Percentiles rank a stretch among this genome's conserved stretches.
phyloP scores from a whole-genome alignment of 139 green algal species.

The Picochlorum costavermella region DNA sequence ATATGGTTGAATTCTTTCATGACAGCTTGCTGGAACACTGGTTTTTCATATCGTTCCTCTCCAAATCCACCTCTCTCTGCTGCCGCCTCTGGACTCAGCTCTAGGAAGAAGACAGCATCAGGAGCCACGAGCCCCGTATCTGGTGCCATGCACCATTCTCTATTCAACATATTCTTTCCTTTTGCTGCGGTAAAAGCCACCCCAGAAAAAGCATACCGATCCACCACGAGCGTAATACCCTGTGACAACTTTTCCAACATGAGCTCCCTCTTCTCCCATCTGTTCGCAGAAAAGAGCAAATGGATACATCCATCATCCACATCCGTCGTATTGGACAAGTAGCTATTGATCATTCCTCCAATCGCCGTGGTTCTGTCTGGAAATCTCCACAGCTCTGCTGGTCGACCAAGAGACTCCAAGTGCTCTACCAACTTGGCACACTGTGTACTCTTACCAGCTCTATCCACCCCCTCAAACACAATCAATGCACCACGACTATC shows the following conservation, averaged over 20 bases:
- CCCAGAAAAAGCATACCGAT: slow-evolving; percentile 89
- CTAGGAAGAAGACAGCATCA: slow-evolving; percentile 78
- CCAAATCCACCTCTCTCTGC: slow-evolving; percentile 69
- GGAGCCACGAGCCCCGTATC: slow-evolving; percentile 71
- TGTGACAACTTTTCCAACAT: slow-evolving; percentile 51
- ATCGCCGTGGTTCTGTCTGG: slow-evolving; percentile 80
- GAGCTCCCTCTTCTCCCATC: slow-evolving; percentile 75
- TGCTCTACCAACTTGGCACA: slow-evolving; percentile 56
- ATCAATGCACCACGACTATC: slow-evolving; percentile 75
- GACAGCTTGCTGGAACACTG: slow-evolving; percentile 55
- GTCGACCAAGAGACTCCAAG: slow-evolving; percentile 40
- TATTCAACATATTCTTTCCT: slow-evolving; percentile 45
- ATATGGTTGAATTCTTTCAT: slow-evolving; percentile 11
- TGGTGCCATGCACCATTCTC: slow-evolving; percentile 64
- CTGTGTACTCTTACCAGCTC: slow-evolving; percentile 95
- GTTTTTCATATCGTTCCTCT: slow-evolving; percentile 78
- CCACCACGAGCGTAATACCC: slow-evolving; percentile 83
- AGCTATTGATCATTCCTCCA: slow-evolving; percentile 78
- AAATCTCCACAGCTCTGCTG: slow-evolving; percentile 78
- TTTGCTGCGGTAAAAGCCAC: slow-evolving; percentile 90
- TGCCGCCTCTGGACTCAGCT: slow-evolving; percentile 46
- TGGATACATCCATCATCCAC: slow-evolving; percentile 74
- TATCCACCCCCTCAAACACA: slow-evolving; percentile 88
- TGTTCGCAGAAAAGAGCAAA: slow-evolving; percentile 89
- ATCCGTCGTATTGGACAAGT: slow-evolving; percentile 60